Percentiles rank a stretch among this genome's conserved stretches.
Evolutionary conservation across 2,329 filamentous ascomycete genomes (phyloP).

Genomic region (Ophiostoma piceae): DNA sequence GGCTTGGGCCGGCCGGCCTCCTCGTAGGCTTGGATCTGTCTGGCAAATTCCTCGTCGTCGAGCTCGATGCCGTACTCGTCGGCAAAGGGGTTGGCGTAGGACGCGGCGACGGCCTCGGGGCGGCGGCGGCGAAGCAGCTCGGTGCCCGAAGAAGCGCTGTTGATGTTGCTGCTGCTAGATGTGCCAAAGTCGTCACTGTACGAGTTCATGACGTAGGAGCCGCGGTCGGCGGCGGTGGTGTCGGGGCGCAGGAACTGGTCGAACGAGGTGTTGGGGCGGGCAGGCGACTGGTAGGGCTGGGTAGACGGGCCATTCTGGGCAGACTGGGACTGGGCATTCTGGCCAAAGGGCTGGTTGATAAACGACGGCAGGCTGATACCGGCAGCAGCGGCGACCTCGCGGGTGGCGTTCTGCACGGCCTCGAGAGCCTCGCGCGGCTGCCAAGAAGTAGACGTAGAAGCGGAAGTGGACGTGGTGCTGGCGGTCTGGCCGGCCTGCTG

Average conservation of each 20-base stretch:
- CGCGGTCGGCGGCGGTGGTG: slow-evolving; percentile 46
- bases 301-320: too few species aligned
- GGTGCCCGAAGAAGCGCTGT: slow-evolving; percentile 35
- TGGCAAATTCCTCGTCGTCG: slow-evolving; percentile 26
- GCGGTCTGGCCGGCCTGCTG: slow-evolving; percentile 30
- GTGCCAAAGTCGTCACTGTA: slow-evolving; percentile 34
- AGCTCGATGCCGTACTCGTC: slow-evolving; percentile 52
- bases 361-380: slow-evolving; percentile 18
- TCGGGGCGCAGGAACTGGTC: slow-evolving; percentile 56
- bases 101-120: slow-evolving; percentile 37
- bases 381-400: slow-evolving; percentile 24
- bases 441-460: neutral
- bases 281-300: slow-evolving; percentile 19
- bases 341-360: neutral
- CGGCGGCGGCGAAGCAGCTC: slow-evolving; percentile 46
- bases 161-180: slow-evolving; percentile 21
- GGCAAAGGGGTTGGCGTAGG: slow-evolving; percentile 56
- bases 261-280: slow-evolving; percentile 40
- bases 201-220: slow-evolving; percentile 54
- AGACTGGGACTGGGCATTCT: neutral
- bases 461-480: neutral
- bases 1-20: neutral
- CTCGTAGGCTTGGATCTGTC: neutral
- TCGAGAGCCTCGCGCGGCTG: slow-evolving; percentile 20
- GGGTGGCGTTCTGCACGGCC: slow-evolving; percentile 23